A percentile compares a stretch with the other conserved stretches of the same genome.
phyloP scores from a whole-genome alignment of 176 grass and related monocot genomes.

The Oryza brachyantha region DNA sequence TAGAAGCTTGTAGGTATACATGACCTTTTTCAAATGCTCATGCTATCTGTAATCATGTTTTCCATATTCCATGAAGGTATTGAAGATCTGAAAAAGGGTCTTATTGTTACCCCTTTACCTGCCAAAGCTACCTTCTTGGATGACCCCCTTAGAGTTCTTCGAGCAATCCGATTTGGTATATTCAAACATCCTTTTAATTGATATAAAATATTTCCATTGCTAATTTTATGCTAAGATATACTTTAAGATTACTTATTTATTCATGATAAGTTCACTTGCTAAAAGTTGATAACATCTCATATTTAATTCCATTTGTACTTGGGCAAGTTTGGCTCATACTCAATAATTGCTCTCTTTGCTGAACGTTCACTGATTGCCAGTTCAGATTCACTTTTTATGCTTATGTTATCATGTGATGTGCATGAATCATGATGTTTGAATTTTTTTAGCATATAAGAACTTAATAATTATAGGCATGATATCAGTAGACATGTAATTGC shows the following conservation, averaged over 20 bases:
- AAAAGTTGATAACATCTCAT: slow-evolving; percentile 9
- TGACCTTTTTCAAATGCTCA: slow-evolving; percentile 3
- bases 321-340: background rate
- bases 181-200: slow-evolving; percentile 1
- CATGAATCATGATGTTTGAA: background rate
- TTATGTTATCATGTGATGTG: slow-evolving; percentile 15
- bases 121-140: slow-evolving; percentile 92
- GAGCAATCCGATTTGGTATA: slow-evolving; percentile 95
- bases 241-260: background rate
- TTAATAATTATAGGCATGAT: no score
- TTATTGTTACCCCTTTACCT: slow-evolving; percentile 84
- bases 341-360: background rate
- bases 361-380: background rate
- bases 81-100: slow-evolving; percentile 66
- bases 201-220: slow-evolving; percentile 4
- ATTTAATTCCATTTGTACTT: background rate
- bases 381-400: slow-evolving; percentile 22
- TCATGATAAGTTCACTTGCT: slow-evolving; percentile 5
- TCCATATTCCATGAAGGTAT: slow-evolving; percentile 54
- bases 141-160: slow-evolving; percentile 96
- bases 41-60: slow-evolving; percentile 25
- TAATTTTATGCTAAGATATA: background rate
- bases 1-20: slow-evolving; percentile 11
- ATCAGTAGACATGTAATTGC: no score
- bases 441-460: background rate